Evolutionary conservation across 2,329 filamentous ascomycete genomes (phyloP).

Genomic region (Trichocomaceae sp.): DNA sequence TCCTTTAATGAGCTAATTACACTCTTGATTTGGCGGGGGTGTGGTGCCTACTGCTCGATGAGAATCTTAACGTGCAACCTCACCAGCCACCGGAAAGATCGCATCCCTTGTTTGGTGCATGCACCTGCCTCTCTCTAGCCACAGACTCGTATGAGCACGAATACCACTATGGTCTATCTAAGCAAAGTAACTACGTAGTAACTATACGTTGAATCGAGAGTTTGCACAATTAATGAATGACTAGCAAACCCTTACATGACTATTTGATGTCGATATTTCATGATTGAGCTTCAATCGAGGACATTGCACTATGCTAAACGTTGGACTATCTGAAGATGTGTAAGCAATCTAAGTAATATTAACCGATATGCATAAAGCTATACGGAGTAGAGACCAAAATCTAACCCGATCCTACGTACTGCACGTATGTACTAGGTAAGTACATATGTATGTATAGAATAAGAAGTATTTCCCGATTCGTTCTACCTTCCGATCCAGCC

Average conservation of each 20-base stretch:
- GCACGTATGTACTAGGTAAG: not conserved
- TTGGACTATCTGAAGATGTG: not conserved
- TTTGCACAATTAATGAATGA: not conserved
- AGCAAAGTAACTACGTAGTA: too few relatives aligned
- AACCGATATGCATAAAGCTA: not conserved
- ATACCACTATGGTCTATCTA: not conserved
- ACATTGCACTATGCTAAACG: not conserved
- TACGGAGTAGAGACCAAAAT: not conserved
- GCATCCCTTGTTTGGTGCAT: slow-evolving; percentile 9
- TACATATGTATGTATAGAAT: too few relatives aligned
- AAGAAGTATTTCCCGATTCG: not conserved
- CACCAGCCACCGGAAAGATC: slow-evolving; percentile 4
- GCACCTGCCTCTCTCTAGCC: not conserved
- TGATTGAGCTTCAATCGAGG: not conserved
- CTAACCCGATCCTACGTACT: not conserved
- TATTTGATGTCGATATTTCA: not conserved
- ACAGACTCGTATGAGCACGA: not conserved
- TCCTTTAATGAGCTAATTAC: not conserved
- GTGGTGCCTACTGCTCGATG: too few relatives aligned
- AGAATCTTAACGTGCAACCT: not conserved
- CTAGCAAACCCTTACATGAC: not conserved
- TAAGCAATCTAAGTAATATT: not conserved
- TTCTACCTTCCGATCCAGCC: not conserved
- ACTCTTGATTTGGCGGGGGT: not conserved
- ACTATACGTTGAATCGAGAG: too few relatives aligned